phyloP scores from a whole-genome alignment of 257 asterid genomes.

The Capsicum baccatum region DNA sequence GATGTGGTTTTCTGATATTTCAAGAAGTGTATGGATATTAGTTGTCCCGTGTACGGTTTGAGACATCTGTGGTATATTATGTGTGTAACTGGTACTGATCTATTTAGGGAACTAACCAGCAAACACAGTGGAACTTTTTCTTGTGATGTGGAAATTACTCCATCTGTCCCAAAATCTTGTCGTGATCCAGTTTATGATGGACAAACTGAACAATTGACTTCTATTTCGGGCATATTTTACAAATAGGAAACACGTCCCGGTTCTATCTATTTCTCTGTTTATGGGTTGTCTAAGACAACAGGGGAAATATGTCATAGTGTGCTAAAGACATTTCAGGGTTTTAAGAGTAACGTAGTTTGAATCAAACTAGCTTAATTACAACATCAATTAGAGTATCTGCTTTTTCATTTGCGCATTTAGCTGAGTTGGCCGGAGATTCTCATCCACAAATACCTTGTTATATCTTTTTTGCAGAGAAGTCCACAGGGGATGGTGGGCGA shows the following conservation, averaged over 20 bases:
- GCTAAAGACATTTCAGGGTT: not conserved
- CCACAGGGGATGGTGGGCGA: not conserved
- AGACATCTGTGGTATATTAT: no score
- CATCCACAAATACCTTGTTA: constrained; percentile 11
- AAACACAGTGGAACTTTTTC: not conserved
- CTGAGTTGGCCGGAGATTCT: not conserved
- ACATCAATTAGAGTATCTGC: not conserved
- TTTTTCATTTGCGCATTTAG: not conserved
- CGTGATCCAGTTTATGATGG: not conserved
- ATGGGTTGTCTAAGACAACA: not conserved
- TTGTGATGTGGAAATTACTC: not conserved
- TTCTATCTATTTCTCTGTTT: not conserved
- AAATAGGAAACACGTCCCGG: not conserved
- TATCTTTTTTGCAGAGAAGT: constrained; percentile 15
- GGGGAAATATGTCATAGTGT: not conserved
- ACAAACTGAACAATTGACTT: not conserved
- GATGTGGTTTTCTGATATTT: no score
- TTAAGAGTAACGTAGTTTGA: constrained; percentile 5
- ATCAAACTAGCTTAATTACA: not conserved
- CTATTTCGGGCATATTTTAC: not conserved
- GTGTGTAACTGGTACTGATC: no score
- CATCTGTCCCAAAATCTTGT: not conserved
- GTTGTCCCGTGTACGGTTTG: no score
- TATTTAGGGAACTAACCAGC: not conserved
- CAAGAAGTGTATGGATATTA: no score